Evolutionary conservation across 2,329 filamentous ascomycete species (phyloP).

Genomic region (Phialophora verrucosa): DNA sequence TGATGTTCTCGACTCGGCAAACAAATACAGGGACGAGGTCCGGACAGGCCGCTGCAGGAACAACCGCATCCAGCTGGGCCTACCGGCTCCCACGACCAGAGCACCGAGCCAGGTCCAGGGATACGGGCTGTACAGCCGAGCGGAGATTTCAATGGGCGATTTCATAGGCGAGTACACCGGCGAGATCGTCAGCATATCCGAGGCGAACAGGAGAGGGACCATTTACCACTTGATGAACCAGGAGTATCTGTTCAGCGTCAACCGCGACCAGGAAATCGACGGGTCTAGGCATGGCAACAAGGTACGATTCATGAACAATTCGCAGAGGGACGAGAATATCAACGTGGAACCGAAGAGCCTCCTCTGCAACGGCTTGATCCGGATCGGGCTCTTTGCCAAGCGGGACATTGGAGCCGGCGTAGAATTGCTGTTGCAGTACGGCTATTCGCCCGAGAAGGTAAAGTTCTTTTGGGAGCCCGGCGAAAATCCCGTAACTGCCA

Average conservation of each 20-base stretch:
- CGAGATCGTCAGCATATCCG: slow-evolving; percentile 73
- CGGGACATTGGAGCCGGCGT: slow-evolving; percentile 72
- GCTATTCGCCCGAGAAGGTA: slow-evolving; percentile 50
- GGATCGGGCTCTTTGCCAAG: slow-evolving; percentile 75
- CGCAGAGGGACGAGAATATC: slow-evolving; percentile 57
- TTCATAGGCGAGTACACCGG: slow-evolving; percentile 83
- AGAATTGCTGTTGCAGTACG: slow-evolving; percentile 83
- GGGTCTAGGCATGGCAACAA: slow-evolving; percentile 79
- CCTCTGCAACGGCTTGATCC: slow-evolving; percentile 75
- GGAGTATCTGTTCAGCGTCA: slow-evolving; percentile 61
- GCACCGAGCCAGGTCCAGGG: slow-evolving; percentile 69
- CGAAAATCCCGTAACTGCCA: slow-evolving; percentile 26
- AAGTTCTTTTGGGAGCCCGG: slow-evolving; percentile 41
- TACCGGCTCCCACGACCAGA: slow-evolving; percentile 68
- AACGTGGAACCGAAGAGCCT: slow-evolving; percentile 72
- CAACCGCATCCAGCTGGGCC: slow-evolving; percentile 71
- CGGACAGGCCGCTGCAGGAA: slow-evolving; percentile 71
- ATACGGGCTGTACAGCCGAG: slow-evolving; percentile 75
- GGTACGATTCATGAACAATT: slow-evolving; percentile 83
- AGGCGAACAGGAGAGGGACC: slow-evolving; percentile 71
- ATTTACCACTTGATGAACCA: slow-evolving; percentile 48
- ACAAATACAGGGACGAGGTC: slow-evolving; percentile 64
- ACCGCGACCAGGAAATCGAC: slow-evolving; percentile 65
- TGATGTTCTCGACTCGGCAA: slow-evolving; percentile 71
- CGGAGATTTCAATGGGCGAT: slow-evolving; percentile 69